A percentile compares a stretch with the other conserved stretches of the same genome.
phyloP scores from a whole-genome alignment of 228 moss, liverwort and hornwort genomes.

The Sphagnum magellanicum region DNA sequence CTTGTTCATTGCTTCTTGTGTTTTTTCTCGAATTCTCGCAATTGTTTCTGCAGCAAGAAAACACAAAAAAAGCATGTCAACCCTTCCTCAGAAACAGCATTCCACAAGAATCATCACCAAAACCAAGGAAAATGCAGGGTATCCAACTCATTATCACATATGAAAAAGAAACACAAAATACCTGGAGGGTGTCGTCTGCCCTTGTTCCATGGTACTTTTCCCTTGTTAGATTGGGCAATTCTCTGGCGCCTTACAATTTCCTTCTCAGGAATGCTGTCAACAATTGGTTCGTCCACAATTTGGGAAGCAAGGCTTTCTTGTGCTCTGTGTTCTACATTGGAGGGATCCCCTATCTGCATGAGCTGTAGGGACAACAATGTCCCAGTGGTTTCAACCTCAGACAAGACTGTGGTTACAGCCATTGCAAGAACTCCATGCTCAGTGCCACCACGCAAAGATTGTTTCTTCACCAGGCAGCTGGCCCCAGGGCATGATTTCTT shows the following conservation, averaged over 20 bases:
- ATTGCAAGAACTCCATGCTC: neutral
- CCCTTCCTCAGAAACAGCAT: too few species aligned
- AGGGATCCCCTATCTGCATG: constrained; percentile 4
- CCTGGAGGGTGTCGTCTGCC: constrained; percentile 76
- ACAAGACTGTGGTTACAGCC: neutral
- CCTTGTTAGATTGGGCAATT: constrained; percentile 77
- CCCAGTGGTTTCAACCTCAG: neutral
- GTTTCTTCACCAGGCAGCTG: neutral
- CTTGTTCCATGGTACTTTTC: constrained; percentile 94
- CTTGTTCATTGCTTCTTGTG: constrained; percentile 59
- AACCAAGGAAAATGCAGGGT: too few species aligned
- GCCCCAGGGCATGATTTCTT: neutral
- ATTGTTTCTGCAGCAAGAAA: constrained; percentile 67
- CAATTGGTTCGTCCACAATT: neutral
- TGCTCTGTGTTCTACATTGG: constrained; percentile 13
- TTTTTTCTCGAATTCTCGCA: constrained; percentile 70
- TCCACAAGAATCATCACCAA: too few species aligned
- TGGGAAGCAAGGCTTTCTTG: constrained; percentile 12
- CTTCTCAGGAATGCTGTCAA: constrained; percentile 13
- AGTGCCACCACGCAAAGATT: neutral
- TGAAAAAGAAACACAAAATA: constrained; percentile 3
- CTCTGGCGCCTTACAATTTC: constrained; percentile 62
- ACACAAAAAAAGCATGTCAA: neutral
- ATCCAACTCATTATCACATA: too few species aligned
- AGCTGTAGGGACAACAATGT: neutral